phyloP scores from a whole-genome alignment of 305 asterid species.

The Coffea humblotiana region DNA sequence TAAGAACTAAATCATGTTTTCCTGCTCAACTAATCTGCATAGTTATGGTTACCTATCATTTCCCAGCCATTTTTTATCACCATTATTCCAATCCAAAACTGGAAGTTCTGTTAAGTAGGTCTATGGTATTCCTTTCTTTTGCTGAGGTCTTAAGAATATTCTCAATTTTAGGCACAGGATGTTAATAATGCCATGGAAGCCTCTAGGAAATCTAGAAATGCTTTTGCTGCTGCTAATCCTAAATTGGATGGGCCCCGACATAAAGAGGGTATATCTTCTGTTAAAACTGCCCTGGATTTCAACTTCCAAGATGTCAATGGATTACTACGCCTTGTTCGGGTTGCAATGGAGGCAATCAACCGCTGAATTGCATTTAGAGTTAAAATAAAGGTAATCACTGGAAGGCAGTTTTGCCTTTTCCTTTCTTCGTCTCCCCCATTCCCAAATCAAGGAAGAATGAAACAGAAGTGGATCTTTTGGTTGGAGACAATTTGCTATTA shows the following conservation, averaged over 20 bases:
- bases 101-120: not conserved
- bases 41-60: not conserved
- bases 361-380: constrained; percentile 38
- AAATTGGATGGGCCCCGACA: constrained; percentile 55
- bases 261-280: constrained; percentile 54
- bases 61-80: not conserved
- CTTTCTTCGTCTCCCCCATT: not conserved
- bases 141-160: constrained; percentile 4
- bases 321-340: constrained; percentile 73
- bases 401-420: constrained; percentile 1
- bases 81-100: constrained; percentile 2
- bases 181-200: constrained; percentile 92
- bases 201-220: constrained; percentile 73
- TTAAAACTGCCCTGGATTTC: constrained; percentile 84
- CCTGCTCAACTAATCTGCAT: not conserved
- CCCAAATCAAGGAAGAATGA: constrained; percentile 12
- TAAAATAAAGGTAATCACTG: constrained; percentile 26
- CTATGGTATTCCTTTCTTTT: not conserved
- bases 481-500: constrained; percentile 1
- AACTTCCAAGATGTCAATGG: constrained; percentile 87
- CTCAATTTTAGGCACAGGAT: constrained; percentile 67
- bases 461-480: constrained; percentile 7
- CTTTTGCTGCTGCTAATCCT: constrained; percentile 63
- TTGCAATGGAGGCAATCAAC: constrained; percentile 75
- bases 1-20: not conserved